Base-by-base conservation (phyloP, 139 green algal genomes). In the Marvania coccoides region DNA sequence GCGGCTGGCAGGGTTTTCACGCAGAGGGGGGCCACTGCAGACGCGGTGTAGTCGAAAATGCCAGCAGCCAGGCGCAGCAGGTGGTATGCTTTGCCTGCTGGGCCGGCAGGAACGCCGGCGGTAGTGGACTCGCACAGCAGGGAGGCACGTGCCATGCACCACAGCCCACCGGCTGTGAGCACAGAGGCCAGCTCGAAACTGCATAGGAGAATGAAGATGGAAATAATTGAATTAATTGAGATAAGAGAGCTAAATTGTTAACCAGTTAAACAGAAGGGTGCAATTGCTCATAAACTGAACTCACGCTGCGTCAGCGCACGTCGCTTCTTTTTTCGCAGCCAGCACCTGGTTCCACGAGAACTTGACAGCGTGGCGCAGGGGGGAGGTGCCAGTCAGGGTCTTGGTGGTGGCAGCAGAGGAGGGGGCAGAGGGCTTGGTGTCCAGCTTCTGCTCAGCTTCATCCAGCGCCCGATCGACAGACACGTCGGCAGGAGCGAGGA, bases 21-120 rank as follows among this genome's bases (percentile, higher is more conserved):
- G n/a, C n/a, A n/a, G n/a, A 58, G 39, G 10, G 74, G 65, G 12
- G 53, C 7, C 37, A 68, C 47, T 1, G 35, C 36, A 19, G 39
- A 24, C 15, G 13, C n/a, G 3, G 35, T 54, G 45, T 54, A 62
- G 6, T 81, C 59, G 19, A 71, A 35, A 10, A 74, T 37, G 12
- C 75, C 75, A 12, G 60, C 72, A 28, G 72, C 75, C 29, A 59
- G 14, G 10, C 59, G 29, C 26, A 81, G 59, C 48, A 81, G 60
- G n/a, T 48, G 63, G 57, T 77, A 81, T 1, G 59, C 65, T 8
- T 70, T 28, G 12, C 35, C 34, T 51, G 39, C 29, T 34, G 56
- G 23, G 23, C 10, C 7, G 12, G 10, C 23, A 6, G 10, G 24
- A 15, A 14, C 56, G 23, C 56, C 56, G 7, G 36, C 9, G 24